Evolutionary conservation across 306 rosid species (phyloP).

Genomic region (Biancaea sappan): DNA sequence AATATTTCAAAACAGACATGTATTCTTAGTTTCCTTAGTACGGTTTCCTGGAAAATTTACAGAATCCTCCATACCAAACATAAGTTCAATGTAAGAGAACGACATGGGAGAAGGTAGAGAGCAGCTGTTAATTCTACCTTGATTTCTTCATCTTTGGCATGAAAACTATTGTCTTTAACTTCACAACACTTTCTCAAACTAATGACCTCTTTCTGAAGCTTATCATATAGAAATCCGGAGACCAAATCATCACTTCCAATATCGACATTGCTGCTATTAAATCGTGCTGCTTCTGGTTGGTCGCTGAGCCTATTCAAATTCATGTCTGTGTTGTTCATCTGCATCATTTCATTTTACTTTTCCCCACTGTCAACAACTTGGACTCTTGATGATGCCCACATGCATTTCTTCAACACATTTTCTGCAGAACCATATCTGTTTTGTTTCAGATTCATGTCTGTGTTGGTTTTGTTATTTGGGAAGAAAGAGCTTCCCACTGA

Average conservation of each 20-base stretch:
- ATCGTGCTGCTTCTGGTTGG: too few species aligned
- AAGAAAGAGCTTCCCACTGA: slow-evolving; percentile 46
- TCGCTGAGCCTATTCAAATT: slow-evolving; percentile 24
- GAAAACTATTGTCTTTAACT: slow-evolving; percentile 57
- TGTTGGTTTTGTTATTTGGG: slow-evolving; percentile 43
- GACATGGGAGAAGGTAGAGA: too few species aligned
- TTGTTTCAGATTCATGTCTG: slow-evolving; percentile 42
- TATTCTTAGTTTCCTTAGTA: too few species aligned
- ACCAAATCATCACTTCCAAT: slow-evolving; percentile 56
- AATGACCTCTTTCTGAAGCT: slow-evolving; percentile 82
- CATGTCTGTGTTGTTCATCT: slow-evolving; percentile 35
- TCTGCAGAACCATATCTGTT: slow-evolving; percentile 53
- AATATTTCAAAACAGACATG: too few species aligned
- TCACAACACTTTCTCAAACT: slow-evolving; percentile 67
- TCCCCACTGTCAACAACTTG: slow-evolving; percentile 71
- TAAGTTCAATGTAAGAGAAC: too few species aligned
- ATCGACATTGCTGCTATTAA: slow-evolving; percentile 23
- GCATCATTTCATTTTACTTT: slow-evolving; percentile 54
- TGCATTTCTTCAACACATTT: slow-evolving; percentile 56
- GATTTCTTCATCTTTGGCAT: slow-evolving; percentile 76
- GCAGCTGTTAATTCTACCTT: slow-evolving; percentile 71
- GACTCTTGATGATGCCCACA: slow-evolving; percentile 69
- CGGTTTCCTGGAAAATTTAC: too few species aligned
- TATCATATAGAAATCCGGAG: slow-evolving; percentile 86
- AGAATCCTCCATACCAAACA: too few species aligned